Conservation (phyloP, 2,329 filamentous ascomycete species). For the Endoconidiophora polonica region DNA sequence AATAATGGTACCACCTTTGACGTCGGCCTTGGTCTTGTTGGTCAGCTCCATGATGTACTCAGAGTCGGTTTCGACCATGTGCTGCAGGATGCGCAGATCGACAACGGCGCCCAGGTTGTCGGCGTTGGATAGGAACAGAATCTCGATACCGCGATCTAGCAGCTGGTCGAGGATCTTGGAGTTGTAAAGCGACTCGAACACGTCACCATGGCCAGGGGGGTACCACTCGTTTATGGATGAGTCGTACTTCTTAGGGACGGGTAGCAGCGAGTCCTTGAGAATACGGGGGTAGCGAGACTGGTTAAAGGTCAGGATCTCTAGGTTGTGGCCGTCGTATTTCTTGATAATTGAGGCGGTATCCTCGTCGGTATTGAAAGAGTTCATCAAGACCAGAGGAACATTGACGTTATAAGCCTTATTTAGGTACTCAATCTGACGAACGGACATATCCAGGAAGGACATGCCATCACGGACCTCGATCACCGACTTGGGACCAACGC, state of each 20-base stretch:
- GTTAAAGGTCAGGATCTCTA: constrained; percentile 99
- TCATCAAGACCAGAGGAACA: constrained; percentile 97
- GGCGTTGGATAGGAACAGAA: constrained; percentile 96
- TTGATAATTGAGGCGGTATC: constrained; percentile 99
- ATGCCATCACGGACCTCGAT: constrained; percentile 99
- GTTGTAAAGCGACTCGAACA: constrained; percentile 99
- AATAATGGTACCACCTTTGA: constrained; percentile 99
- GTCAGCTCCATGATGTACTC: constrained; percentile 99
- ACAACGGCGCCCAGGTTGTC: constrained; percentile 97
- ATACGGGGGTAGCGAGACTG: constrained; percentile 97
- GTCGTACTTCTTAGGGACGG: constrained; percentile 76
- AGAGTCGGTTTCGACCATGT: constrained; percentile 94
- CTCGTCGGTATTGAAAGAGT: constrained; percentile 99
- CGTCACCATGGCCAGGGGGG: constrained; percentile 95
- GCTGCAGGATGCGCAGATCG: constrained; percentile 92
- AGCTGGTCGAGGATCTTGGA: constrained; percentile 95
- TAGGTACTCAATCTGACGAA: constrained; percentile 96
- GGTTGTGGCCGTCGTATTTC: constrained; percentile 99
- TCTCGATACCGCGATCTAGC: constrained; percentile 85
- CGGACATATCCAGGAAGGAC: constrained; percentile 98
- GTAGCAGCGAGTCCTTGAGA: constrained; percentile 93
- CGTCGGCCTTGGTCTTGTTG: constrained; percentile 99
- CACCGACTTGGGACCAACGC: constrained; percentile 96
- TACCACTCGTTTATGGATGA: constrained; percentile 95
- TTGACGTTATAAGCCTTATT: constrained; percentile 97